Base-by-base conservation (phyloP, 306 rosid species). In the Cucurbita ficifolia region DNA sequence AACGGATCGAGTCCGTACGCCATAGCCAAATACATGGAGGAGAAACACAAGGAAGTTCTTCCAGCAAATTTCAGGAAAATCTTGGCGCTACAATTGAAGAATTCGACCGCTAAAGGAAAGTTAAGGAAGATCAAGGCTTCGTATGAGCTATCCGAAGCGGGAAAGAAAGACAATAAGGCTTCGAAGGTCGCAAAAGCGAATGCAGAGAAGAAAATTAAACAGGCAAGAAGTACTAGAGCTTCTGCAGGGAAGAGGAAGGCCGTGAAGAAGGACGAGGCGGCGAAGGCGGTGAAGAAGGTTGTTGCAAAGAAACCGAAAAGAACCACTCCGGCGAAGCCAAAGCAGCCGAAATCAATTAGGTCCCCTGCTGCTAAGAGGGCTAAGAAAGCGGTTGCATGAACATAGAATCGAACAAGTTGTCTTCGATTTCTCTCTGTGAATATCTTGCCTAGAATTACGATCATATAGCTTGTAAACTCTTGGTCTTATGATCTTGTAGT, bases 1-100 rank as follows among this genome's bases (percentile, higher is more conserved):
- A 82, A 87, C 1, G 98, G 98, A 0, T 90, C 98, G 24, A 93
- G 98, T 33, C 91, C 96, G 1, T 84, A 93, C 74, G 98, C 98
- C 33, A 88, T 93, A 82, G 96, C 89, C 6, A 93, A 90, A 81
- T 85, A 83, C 88, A 88, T 90, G 91, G 98, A 88, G 77, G 90
- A 86, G 80, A 90, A 90, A 84, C 96, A 88, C 70, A 86, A 88
- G 77, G 72, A 83, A 14, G 91, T 76, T 18, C 90, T 93, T 2
- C 96, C 98, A 0, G 76, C 62, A 60, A 90, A 93, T 65, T 93
- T 88, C 86, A 88, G 64, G 86, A 93, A 90, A 88, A 93, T 82
- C 0, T 51, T 93, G 55, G 81, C 82, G 21, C 79, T 86, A n/a
- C 98, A 90, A 60, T 51, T 93, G 51, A 93, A 90, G 93, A 90